phyloP scores from a whole-genome alignment of 2,329 filamentous ascomycete species.

The Esteya vermicola region DNA sequence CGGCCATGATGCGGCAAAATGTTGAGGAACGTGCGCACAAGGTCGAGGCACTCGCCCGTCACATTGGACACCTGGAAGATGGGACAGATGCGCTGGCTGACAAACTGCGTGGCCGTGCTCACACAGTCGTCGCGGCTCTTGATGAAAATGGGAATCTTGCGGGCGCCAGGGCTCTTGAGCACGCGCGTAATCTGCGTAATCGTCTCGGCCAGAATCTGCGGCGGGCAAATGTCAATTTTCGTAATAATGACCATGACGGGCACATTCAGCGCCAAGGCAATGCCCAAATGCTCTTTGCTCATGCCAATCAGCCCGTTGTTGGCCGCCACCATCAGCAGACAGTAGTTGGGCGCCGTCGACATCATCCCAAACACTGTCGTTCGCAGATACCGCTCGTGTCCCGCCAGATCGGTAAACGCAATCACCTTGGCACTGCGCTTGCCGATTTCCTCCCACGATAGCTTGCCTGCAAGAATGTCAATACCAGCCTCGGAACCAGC shows the following conservation, averaged over 20 bases:
- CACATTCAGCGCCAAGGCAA: slow-evolving; percentile 86
- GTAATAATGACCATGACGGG: slow-evolving; percentile 96
- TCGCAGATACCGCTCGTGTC: slow-evolving; percentile 86
- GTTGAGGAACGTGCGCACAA: slow-evolving; percentile 86
- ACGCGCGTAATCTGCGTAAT: slow-evolving; percentile 85
- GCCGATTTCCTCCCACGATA: slow-evolving; percentile 97
- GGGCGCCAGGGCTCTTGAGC: slow-evolving; percentile 80
- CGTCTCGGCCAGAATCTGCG: slow-evolving; percentile 88
- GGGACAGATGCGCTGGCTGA: slow-evolving; percentile 87
- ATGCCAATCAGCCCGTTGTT: slow-evolving; percentile 96
- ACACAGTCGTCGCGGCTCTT: slow-evolving; percentile 84
- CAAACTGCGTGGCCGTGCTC: slow-evolving; percentile 90
- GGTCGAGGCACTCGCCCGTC: slow-evolving; percentile 77
- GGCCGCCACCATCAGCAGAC: slow-evolving; percentile 92
- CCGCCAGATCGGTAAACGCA: slow-evolving; percentile 87
- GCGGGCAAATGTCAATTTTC: slow-evolving; percentile 96
- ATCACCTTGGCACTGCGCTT: slow-evolving; percentile 93
- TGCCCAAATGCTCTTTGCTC: slow-evolving; percentile 95
- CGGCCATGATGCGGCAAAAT: slow-evolving; percentile 89
- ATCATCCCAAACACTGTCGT: slow-evolving; percentile 94
- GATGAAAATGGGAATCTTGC: slow-evolving; percentile 94
- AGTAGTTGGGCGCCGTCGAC: slow-evolving; percentile 93
- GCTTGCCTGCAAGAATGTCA: slow-evolving; percentile 28
- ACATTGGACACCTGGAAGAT: slow-evolving; percentile 98
- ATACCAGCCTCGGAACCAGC: neutral